A percentile compares a stretch with the other conserved stretches of the same genome.
Conservation (phyloP, 805 yeast species). For the Wickerhamomyces kurtzmanii region DNA sequence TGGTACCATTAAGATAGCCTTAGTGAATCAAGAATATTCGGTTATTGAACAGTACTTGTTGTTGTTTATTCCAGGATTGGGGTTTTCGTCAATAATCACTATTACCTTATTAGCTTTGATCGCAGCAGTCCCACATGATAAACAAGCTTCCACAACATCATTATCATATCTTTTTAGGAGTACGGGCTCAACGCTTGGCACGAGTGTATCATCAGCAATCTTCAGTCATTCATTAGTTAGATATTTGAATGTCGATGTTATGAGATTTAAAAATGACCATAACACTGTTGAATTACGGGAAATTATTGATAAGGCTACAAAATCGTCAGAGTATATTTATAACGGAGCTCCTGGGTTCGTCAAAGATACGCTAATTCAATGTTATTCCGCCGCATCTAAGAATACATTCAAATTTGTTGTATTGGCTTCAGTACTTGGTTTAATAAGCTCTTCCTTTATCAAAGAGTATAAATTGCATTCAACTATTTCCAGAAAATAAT, state of each 20-base stretch:
- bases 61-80: slow-evolving; percentile 39
- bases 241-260: slow-evolving; percentile 19
- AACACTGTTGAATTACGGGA: slow-evolving; percentile 24
- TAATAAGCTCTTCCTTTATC: slow-evolving; percentile 33
- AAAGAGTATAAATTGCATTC: slow-evolving; percentile 50
- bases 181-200: slow-evolving; percentile 58
- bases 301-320: slow-evolving; percentile 43
- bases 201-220: slow-evolving; percentile 53
- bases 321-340: slow-evolving; percentile 43
- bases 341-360: slow-evolving; percentile 43
- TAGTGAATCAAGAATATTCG: slow-evolving; percentile 21
- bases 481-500: slow-evolving; percentile 31
- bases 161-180: slow-evolving; percentile 59
- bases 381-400: slow-evolving; percentile 45
- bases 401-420: slow-evolving; percentile 40
- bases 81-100: slow-evolving; percentile 51
- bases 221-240: slow-evolving; percentile 36
- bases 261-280: slow-evolving; percentile 24
- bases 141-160: slow-evolving; percentile 60
- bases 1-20: slow-evolving; percentile 32
- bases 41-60: slow-evolving; percentile 33
- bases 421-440: slow-evolving; percentile 26
- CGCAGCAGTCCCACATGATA: slow-evolving; percentile 59
- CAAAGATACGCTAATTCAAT: slow-evolving; percentile 31
- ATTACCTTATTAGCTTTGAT: slow-evolving; percentile 59